Conservation (phyloP, 2,329 filamentous ascomycete species). For the Monilinia vaccinii-corymbosi region DNA sequence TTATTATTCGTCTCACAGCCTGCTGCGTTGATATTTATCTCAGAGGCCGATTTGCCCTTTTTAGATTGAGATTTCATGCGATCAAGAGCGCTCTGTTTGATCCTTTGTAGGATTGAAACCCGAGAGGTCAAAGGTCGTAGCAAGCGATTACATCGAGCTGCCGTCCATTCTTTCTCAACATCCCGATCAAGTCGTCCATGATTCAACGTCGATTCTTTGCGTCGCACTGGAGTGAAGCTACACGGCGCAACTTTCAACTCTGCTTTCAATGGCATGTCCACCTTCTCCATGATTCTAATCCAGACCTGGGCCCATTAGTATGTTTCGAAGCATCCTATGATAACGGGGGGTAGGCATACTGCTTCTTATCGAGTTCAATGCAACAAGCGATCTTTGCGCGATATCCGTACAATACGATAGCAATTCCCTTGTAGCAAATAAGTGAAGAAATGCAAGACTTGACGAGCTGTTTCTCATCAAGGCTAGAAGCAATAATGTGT, state of each 20-base stretch:
- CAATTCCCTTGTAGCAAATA: slow-evolving; percentile 9
- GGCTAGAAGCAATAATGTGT: background rate
- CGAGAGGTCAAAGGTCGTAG: slow-evolving; percentile 36
- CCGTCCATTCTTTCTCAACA: slow-evolving; percentile 31
- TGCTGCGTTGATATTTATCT: background rate
- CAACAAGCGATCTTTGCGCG: background rate
- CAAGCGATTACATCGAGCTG: slow-evolving; percentile 36
- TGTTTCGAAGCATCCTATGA: background rate
- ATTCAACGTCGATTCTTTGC: slow-evolving; percentile 20
- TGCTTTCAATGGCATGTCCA: background rate
- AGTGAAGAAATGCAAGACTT: slow-evolving; percentile 1
- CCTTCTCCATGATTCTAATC: slow-evolving; percentile 9
- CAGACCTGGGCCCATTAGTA: background rate
- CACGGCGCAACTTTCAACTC: slow-evolving; percentile 3
- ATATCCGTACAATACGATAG: background rate
- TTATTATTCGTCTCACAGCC: background rate
- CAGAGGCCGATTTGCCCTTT: background rate
- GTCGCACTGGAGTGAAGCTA: slow-evolving; percentile 26
- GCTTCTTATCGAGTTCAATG: background rate
- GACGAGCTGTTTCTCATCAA: background rate
- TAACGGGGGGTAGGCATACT: background rate
- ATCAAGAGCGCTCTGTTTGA: slow-evolving; percentile 16
- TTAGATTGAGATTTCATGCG: background rate
- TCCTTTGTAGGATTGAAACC: slow-evolving; percentile 34
- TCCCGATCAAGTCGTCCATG: slow-evolving; percentile 15